Percentiles rank a stretch among this genome's conserved stretches.
These are phyloP conservation scores for Trypanosoma mega DNA, from an alignment of 208 protist species.

Conservation along the genomic window DNA sequence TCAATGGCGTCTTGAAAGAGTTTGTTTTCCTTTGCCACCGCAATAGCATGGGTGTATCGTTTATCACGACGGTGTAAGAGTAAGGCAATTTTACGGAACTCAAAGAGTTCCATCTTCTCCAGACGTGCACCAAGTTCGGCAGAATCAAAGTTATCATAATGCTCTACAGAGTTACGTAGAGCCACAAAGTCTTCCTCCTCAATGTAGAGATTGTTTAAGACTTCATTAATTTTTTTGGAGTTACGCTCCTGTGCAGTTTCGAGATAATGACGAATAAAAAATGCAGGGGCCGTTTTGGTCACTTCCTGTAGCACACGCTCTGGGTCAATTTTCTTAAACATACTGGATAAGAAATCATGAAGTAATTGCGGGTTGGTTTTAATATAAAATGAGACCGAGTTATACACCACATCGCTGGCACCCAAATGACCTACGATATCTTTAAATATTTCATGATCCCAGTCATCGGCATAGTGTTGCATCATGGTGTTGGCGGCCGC, in stretches of 20 bases:
- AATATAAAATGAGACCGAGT: conserved; percentile 97
- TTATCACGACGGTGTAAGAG: conserved; percentile 96
- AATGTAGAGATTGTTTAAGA: conserved; percentile 98
- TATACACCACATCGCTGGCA: conserved; percentile 97
- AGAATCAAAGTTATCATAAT: conserved; percentile 97
- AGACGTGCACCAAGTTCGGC: conserved; percentile 95
- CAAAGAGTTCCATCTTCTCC: conserved; percentile 98
- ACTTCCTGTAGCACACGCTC: conserved; percentile 95
- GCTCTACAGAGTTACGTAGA: conserved; percentile 95
- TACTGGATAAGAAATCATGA: conserved; percentile 95
- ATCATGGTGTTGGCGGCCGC: conserved; percentile 98
- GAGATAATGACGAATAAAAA: conserved; percentile 97
- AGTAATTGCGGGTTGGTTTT: conserved; percentile 90
- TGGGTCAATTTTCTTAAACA: conserved; percentile 96
- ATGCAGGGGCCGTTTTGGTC: conserved; percentile 74
- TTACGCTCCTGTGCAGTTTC: conserved; percentile 94
- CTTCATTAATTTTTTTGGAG: conserved; percentile 96
- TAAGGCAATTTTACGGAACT: conserved; percentile 99
- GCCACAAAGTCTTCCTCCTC: conserved; percentile 98
- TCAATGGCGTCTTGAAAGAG: conserved; percentile 98
- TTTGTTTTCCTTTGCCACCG: conserved; percentile 97
- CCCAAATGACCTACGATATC: conserved; percentile 95
- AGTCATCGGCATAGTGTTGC: conserved; percentile 96
- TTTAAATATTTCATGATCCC: conserved; percentile 98
- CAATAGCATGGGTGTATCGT: conserved; percentile 91